Percentiles rank a stretch among this genome's conserved stretches.
These are phyloP conservation scores for Lactuca sativa DNA, from an alignment of 129 eudicot genomes.

Conservation along the genomic window DNA sequence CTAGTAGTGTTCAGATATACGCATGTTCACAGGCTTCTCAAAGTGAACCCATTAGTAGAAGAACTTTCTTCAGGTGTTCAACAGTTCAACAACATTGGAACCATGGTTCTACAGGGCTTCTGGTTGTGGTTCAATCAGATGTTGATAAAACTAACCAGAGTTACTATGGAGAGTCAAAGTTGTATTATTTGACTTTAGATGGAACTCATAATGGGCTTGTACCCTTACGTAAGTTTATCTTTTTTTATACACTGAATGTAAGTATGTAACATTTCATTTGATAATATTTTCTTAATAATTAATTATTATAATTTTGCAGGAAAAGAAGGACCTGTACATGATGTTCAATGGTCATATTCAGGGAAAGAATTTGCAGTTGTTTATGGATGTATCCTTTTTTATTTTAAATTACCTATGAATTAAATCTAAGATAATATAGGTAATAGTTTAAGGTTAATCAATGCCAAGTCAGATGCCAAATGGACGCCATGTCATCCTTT, in stretches of 20 bases:
- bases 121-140: conserved; percentile 84
- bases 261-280: background rate
- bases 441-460: too few relatives aligned
- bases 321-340: conserved; percentile 98
- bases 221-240: conserved; percentile 66
- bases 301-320: conserved; percentile 45
- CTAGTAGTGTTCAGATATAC: conserved; percentile 90
- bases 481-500: too few relatives aligned
- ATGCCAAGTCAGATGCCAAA: too few relatives aligned
- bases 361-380: conserved; percentile 96
- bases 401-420: background rate
- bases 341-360: conserved; percentile 93
- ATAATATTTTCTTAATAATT: conserved; percentile 12
- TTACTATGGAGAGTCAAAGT: conserved; percentile 94
- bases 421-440: too few relatives aligned
- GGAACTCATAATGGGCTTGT: conserved; percentile 85
- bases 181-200: conserved; percentile 88
- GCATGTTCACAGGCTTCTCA: conserved; percentile 58
- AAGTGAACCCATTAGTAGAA: conserved; percentile 66
- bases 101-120: conserved; percentile 82
- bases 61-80: conserved; percentile 91
- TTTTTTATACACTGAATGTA: background rate
- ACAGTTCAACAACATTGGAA: conserved; percentile 86
- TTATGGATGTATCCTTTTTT: conserved; percentile 90
- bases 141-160: conserved; percentile 98